Evolutionary conservation across 306 rosid genomes (phyloP), one percentile per base, ranked within the genome.

Genomic region (Clitoria ternatea): DNA sequence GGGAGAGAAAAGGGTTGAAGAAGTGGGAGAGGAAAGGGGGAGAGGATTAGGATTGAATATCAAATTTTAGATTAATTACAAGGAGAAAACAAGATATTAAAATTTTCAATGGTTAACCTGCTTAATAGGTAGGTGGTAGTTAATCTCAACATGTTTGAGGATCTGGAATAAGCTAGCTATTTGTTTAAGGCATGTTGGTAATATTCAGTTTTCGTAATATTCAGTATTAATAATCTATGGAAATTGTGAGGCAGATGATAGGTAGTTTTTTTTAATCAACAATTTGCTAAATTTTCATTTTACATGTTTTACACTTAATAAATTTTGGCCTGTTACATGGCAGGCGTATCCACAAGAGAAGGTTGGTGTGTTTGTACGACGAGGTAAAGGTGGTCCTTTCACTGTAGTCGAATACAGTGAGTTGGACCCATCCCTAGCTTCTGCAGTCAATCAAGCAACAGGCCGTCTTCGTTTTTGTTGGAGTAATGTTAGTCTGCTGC

Each of bases 261-360:
- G 23, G 37, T 67, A 40, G 33, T 20, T 12, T 40, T 59, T 27
- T 15, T 8, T 47, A 9, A 27, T 22, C 14, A 50, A 36, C 36
- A 27, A 36, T 43, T 29, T 29, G 61, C n/a, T 81, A 60, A 30
- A 29, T 27, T 60, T 62, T 64, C 30, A 64, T 23, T 61, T 49
- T 5, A 1, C 42, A 29, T 66, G 43, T 20, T 52, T 61, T 55
- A 22, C 44, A 24, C 18, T 66, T 61, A 53, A 35, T 64, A 75
- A 61, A 42, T 43, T 10, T 80, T 69, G 53, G 55, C 44, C n/a
- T n/a, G 23, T 77, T 42, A 61, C 64, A 56, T 82, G 79, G 70
- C 84, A 90, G 97, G 99, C 97, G 44, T 91, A 95, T 63, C 99
- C 99, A 14, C 99, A 95, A 82, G 99, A 95, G 84, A 91, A 91